Evolutionary conservation across 768 basidiomycete genomes (phyloP).

Genomic region (Hericium alpestre): DNA sequence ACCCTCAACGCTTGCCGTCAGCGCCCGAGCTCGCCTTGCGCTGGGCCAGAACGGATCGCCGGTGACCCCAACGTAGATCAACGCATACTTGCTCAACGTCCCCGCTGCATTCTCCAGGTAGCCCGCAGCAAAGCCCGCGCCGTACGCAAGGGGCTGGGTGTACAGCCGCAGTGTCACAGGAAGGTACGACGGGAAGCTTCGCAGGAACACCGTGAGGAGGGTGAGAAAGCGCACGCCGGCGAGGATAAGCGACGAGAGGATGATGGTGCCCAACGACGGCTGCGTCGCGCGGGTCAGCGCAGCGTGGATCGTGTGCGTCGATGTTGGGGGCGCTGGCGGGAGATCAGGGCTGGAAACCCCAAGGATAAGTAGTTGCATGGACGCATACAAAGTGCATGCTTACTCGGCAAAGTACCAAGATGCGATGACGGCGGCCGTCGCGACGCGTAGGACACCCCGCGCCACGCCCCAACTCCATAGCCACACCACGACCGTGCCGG

Average conservation of each 20-base stretch:
- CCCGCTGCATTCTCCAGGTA: constrained; percentile 37
- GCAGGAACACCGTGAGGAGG: constrained; percentile 38
- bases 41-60: constrained; percentile 42
- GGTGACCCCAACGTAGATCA: constrained; percentile 45
- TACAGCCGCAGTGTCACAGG: constrained; percentile 32
- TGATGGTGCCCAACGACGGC: constrained; percentile 73
- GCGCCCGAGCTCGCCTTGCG: constrained; percentile 44
- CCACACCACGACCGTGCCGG: constrained; percentile 42
- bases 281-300: constrained; percentile 72
- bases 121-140: constrained; percentile 18
- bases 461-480: constrained; percentile 74
- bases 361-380: constrained; percentile 4
- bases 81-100: constrained; percentile 48
- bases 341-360: constrained; percentile 14
- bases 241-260: constrained; percentile 66
- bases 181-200: constrained; percentile 45
- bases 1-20: constrained; percentile 47
- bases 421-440: constrained; percentile 74
- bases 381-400: constrained; percentile 14
- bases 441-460: constrained; percentile 66
- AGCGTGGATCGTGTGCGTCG: constrained; percentile 66
- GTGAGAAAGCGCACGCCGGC: constrained; percentile 55
- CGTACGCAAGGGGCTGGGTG: constrained; percentile 29
- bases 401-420: constrained; percentile 82
- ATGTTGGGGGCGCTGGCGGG: constrained; percentile 34